These are phyloP conservation scores for Colletotrichum sp. DNA, from an alignment of 2,329 filamentous ascomycete species.

Conservation along the genomic window DNA sequence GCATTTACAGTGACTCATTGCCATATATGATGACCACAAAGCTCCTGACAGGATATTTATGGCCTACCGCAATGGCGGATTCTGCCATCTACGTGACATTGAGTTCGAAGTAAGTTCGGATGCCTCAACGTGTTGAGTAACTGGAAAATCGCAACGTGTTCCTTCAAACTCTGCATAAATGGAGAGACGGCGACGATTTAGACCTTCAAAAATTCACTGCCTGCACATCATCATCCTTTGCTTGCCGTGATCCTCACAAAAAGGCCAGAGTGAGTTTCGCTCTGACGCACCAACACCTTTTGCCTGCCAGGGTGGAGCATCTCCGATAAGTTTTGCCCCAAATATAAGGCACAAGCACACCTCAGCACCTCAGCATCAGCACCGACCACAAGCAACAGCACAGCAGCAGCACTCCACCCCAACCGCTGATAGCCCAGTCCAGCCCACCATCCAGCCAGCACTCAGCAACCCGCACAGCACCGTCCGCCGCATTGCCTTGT, in stretches of 20 bases:
- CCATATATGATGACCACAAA: neutral
- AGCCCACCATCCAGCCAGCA: neutral
- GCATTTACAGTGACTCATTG: neutral
- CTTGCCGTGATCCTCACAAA: neutral
- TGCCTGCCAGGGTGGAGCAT: neutral
- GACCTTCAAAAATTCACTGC: neutral
- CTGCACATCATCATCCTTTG: neutral
- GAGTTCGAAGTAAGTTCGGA: neutral
- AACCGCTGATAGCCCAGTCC: neutral
- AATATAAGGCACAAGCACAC: constrained; percentile 1
- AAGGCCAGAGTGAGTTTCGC: neutral
- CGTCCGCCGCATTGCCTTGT: constrained; percentile 3
- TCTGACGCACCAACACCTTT: neutral
- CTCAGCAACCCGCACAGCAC: neutral
- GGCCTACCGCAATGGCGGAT: neutral
- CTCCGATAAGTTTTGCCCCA: neutral
- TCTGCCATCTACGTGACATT: neutral
- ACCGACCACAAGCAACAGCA: constrained; percentile 6
- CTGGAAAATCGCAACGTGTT: neutral
- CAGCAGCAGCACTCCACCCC: constrained; percentile 2
- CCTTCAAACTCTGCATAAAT: neutral
- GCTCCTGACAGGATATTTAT: neutral
- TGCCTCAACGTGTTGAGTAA: neutral
- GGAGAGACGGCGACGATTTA: neutral
- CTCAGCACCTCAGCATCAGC: neutral